Percentiles rank a stretch among this genome's conserved stretches.
phyloP scores from a whole-genome alignment of 2,329 filamentous ascomycete species.

The Knufia petricola region DNA sequence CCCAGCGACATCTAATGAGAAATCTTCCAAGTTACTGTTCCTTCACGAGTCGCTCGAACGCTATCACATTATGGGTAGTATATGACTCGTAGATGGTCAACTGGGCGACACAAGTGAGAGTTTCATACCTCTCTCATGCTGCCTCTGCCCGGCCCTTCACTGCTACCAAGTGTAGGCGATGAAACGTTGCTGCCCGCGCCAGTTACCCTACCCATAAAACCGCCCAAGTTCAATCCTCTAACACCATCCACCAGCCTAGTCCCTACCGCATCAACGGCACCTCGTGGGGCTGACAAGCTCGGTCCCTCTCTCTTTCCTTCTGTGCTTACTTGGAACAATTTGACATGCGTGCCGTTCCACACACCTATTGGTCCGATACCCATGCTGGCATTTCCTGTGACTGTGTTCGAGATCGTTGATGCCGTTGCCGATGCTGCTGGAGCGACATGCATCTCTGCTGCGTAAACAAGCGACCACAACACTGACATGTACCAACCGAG shows the following conservation, averaged over 20 bases:
- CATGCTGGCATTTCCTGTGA: conserved; percentile 30
- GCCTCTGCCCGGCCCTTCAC: background rate
- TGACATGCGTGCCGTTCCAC: conserved; percentile 85
- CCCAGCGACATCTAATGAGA: too few relatives aligned
- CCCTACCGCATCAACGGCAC: conserved; percentile 86
- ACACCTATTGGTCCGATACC: conserved; percentile 75
- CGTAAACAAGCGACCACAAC: conserved; percentile 87
- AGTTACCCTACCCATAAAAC: conserved; percentile 26
- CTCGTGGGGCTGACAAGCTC: conserved; percentile 71
- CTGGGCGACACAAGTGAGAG: too few relatives aligned
- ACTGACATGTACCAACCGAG: conserved; percentile 94
- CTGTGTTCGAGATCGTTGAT: conserved; percentile 19
- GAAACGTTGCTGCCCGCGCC: conserved; percentile 6
- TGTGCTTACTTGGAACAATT: conserved; percentile 73
- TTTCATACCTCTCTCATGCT: conserved; percentile 8
- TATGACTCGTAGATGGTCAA: too few relatives aligned
- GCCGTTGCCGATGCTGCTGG: conserved; percentile 18
- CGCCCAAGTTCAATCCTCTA: conserved; percentile 65
- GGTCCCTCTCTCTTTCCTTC: conserved; percentile 72
- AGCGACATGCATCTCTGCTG: conserved; percentile 70
- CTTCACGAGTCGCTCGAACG: background rate
- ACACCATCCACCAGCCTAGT: conserved; percentile 82
- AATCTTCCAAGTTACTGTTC: too few relatives aligned
- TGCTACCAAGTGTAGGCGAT: background rate
- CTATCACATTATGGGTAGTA: background rate